Base-by-base conservation (phyloP, 371 early-diverging fungal genomes). In the Paraphysoderma sedebokerense region DNA sequence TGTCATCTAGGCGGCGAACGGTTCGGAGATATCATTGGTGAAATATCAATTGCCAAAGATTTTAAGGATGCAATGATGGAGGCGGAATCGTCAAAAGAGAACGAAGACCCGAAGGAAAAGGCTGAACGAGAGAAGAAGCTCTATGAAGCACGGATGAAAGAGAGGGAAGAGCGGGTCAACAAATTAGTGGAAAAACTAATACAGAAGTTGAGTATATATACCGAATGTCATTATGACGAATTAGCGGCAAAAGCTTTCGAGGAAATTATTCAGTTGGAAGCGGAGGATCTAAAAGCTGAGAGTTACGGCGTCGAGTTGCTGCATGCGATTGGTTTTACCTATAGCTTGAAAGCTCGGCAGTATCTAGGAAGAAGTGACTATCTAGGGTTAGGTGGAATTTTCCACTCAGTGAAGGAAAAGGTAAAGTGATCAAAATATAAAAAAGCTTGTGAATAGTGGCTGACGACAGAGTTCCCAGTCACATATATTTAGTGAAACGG, bases 21-120 rank as follows among this genome's bases (percentile, higher is more conserved):
- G 45, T 96, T 96, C 66, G 76, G 76, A 15, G 83, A 86, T 60
- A 78, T 91, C 53, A 91, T 96, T 63, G 96, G 96, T 22, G 93
- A 92, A 56, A 87, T 96, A 30, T 85, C 85, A n/a, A 87, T 96
- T 47, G 88, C 87, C 23, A 66, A 73, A 38, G 91, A 91, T 51
- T 83, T 96, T 67, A 72, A 75, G 40, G 82, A 85, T 34, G 85
- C 85, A 27, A 60, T 85, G 50, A 63, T 67, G 38, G 65, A 73
- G 42, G 58, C 65, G 2, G 74, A 68, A 46, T 70, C 64, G 9
- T 75, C 72, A 12, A 70, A 70, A 27, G 62, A 56, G 12, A 9
- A 5, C 7, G 34, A 26, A 20, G 22, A 38, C 55, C 62, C 20
- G 54, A 55, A 23, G 59, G 56, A 29, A 46, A 46, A 34, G 38